Conservation (phyloP, 2,329 filamentous ascomycete genomes). For the Colletotrichum spaethianum region DNA sequence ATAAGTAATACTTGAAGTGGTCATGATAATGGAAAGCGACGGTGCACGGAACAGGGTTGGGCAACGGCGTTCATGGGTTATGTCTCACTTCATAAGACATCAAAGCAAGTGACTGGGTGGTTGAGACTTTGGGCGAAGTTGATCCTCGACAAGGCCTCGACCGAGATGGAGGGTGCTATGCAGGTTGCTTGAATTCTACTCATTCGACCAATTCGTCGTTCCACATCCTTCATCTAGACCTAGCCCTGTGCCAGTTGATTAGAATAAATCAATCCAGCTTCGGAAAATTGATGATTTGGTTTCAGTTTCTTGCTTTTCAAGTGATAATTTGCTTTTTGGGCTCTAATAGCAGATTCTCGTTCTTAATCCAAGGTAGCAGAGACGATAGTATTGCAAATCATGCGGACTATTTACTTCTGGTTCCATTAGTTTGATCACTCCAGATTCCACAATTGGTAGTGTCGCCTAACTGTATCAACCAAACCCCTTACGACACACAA, state of each 20-base stretch:
- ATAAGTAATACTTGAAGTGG: background rate
- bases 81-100: conserved; percentile 4
- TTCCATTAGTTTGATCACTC: no score
- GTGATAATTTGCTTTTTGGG: background rate
- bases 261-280: background rate
- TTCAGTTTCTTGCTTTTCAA: background rate
- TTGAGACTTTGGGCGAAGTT: conserved; percentile 4
- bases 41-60: background rate
- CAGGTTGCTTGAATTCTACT: conserved; percentile 17
- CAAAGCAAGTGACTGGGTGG: conserved; percentile 7
- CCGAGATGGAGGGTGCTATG: background rate
- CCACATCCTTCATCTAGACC: background rate
- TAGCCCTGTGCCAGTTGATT: background rate
- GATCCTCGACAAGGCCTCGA: conserved; percentile 18
- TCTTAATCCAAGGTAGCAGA: no score
- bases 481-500: background rate
- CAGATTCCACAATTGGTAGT: no score
- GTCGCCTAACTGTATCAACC: no score
- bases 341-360: background rate
- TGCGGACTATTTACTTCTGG: no score
- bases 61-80: conserved; percentile 21
- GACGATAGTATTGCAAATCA: no score
- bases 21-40: conserved; percentile 23
- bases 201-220: background rate
- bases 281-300: background rate